A percentile compares a stretch with the other conserved stretches of the same genome.
phyloP scores from a whole-genome alignment of 2,329 filamentous ascomycete genomes.

The Meredithiella fracta region DNA sequence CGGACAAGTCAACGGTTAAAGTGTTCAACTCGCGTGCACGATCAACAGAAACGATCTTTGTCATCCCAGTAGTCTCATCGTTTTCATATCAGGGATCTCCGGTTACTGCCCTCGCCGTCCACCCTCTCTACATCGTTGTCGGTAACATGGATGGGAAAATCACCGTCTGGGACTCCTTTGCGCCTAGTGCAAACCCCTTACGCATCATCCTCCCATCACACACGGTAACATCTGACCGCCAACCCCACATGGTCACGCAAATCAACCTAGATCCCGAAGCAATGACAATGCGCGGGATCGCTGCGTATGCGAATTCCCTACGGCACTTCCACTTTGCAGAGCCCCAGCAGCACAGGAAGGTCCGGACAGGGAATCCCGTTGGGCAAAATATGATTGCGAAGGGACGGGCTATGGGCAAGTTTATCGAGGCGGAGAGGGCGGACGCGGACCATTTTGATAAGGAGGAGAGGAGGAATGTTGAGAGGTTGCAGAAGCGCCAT shows the following conservation, averaged over 20 bases:
- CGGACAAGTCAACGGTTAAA: constrained; percentile 56
- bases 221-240: constrained; percentile 51
- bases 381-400: background rate
- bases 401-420: background rate
- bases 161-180: constrained; percentile 92
- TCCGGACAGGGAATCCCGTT: background rate
- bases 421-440: background rate
- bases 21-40: constrained; percentile 68
- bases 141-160: constrained; percentile 90
- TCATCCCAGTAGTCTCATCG: constrained; percentile 42
- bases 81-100: no score
- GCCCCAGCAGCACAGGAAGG: background rate
- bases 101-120: constrained; percentile 67
- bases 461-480: background rate
- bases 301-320: constrained; percentile 72
- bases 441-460: background rate
- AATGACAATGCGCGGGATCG: constrained; percentile 66
- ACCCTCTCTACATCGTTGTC: constrained; percentile 76
- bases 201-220: constrained; percentile 59
- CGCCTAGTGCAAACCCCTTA: constrained; percentile 60
- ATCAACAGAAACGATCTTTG: constrained; percentile 18
- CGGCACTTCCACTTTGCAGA: constrained; percentile 53
- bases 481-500: background rate
- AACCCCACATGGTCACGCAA: constrained; percentile 56
- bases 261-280: constrained; percentile 79